A percentile compares a stretch with the other conserved stretches of the same genome.
Evolutionary conservation across 148 eudicot species (phyloP).

Genomic region (Gaultheria prostrata): DNA sequence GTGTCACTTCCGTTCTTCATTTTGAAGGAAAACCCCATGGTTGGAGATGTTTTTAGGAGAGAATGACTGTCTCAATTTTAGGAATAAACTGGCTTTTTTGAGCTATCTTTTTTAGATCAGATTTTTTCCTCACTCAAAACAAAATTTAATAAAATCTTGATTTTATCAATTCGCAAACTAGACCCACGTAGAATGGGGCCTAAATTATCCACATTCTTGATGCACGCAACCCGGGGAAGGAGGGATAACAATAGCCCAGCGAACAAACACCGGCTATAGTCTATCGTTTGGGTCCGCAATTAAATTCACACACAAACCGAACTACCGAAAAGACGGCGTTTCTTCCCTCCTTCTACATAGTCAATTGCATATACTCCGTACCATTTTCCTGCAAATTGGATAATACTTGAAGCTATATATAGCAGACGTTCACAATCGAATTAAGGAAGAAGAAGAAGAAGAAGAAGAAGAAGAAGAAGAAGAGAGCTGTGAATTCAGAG

Average conservation of each 20-base stretch:
- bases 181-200: no score
- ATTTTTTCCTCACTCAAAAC: no score
- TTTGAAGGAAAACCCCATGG: no score
- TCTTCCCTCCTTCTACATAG: background rate
- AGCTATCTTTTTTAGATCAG: no score
- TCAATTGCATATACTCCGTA: background rate
- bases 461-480: conserved; percentile 6
- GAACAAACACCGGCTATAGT: conserved; percentile 5
- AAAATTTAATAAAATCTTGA: no score
- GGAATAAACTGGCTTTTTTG: no score
- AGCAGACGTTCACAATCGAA: background rate
- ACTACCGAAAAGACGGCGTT: background rate
- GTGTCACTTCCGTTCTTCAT: no score
- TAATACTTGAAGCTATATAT: background rate
- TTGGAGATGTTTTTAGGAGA: no score
- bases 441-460: background rate
- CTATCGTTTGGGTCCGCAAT: background rate
- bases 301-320: background rate
- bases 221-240: background rate
- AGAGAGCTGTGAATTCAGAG: background rate
- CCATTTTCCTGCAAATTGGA: no score
- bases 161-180: no score
- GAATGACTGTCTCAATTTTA: no score
- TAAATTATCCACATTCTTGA: no score
- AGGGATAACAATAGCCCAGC: conserved; percentile 9